Conservation (phyloP, 2,329 filamentous ascomycete genomes). For the Talaromyces islandicus region DNA sequence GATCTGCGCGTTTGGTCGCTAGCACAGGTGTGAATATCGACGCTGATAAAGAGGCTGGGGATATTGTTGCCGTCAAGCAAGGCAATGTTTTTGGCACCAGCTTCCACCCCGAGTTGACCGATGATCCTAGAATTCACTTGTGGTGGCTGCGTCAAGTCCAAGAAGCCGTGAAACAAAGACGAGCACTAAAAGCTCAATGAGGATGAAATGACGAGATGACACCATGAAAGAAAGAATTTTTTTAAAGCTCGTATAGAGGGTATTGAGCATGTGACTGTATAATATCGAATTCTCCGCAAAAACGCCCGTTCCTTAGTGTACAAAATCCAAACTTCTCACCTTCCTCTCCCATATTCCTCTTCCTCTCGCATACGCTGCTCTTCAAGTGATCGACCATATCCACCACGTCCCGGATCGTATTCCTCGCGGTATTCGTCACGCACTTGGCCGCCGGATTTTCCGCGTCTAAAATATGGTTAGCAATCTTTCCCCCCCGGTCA, state of each 20-base stretch:
- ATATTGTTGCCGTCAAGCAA: conserved; percentile 85
- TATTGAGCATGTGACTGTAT: background rate
- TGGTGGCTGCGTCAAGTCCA: conserved; percentile 84
- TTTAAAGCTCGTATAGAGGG: background rate
- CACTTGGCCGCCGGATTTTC: conserved; percentile 94
- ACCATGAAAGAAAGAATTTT: background rate
- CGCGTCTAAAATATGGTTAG: conserved; percentile 48
- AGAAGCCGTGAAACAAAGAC: conserved; percentile 28
- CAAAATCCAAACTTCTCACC: conserved; percentile 30
- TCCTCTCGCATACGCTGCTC: conserved; percentile 55
- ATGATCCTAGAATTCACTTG: conserved; percentile 78
- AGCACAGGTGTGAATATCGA: conserved; percentile 31
- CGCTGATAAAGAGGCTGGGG: conserved; percentile 45
- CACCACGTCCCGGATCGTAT: conserved; percentile 89
- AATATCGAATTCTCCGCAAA: conserved; percentile 13
- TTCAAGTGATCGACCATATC: conserved; percentile 72
- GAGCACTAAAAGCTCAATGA: background rate
- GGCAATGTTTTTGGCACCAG: conserved; percentile 91
- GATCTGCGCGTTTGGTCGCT: conserved; percentile 44
- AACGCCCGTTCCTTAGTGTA: conserved; percentile 24
- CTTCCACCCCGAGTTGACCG: conserved; percentile 91
- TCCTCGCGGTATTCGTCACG: conserved; percentile 97
- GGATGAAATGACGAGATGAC: background rate
- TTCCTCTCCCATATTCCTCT: conserved; percentile 54
- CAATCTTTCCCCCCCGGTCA: background rate